Evolutionary conservation across 441 rosid species (phyloP), one percentile per base, ranked within the genome.

Genomic region (Omphalea diandra): DNA sequence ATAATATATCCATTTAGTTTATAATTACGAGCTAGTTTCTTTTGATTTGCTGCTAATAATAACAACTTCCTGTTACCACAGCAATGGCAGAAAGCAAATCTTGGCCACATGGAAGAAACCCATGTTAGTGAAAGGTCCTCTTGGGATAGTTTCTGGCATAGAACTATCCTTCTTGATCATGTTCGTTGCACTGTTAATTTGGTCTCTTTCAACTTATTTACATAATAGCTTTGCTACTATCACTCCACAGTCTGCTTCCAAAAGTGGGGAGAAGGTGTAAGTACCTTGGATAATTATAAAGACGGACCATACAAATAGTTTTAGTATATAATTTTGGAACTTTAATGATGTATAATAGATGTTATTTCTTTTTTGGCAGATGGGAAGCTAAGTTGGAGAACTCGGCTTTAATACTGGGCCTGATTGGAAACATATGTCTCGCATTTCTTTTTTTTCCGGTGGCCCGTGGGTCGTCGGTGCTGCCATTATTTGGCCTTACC

Each of bases 391-490:
- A 83, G 68, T 60, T 89, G 70, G 69, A 73, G 33, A 75, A 26
- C 20, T 72, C 80, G 7, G 75, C 72, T 14, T 27, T 78, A 27
- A 33, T 74, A 4, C 72, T 89, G 5, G 85, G 83, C 9, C 65
- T 81, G 1, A 75, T 86, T 7, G 92, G 89, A 44, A 87, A 89
- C 78, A 81, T 89, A 31, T 77, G 89, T 46, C 70, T 84, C 5
- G 68, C 88, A 35, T 71, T 84, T 69, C 80, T 89, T 7, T 89
- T 89, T 78, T 87, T 81, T 65, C 90, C 90, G 1, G 87, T 86
- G 75, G 71, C 84, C 5, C 78, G 95, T 58, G 85, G 88, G 3
- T 89, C 95, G 0, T 83, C 90, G n/a, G 54, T 89, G 54, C 72
- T 87, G 75, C 85, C 71, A 59, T 53, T 86, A 9, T 20, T 86